Conservation (phyloP, 2,329 filamentous ascomycete species). For the Raffaelea deltoideospora region DNA sequence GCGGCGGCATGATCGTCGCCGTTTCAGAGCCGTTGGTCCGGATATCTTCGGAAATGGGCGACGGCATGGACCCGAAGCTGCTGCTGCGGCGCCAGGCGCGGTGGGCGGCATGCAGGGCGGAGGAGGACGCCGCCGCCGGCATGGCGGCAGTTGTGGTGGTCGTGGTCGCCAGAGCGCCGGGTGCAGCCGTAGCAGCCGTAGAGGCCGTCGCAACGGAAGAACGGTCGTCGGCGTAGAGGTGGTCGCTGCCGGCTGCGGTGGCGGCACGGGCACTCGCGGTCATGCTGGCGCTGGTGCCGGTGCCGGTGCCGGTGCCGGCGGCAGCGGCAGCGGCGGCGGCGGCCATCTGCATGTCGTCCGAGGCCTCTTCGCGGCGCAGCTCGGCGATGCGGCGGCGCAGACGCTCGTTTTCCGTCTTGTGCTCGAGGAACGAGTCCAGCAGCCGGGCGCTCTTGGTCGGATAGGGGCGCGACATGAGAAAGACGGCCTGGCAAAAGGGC, state of each 20-base stretch:
- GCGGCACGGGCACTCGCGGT: conserved; percentile 31
- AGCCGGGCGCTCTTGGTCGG: conserved; percentile 75
- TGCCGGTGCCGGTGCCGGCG: conserved; percentile 15
- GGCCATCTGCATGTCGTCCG: conserved; percentile 58
- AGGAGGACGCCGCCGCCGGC: neutral
- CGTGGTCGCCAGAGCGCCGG: no score
- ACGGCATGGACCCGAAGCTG: no score
- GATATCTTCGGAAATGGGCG: no score
- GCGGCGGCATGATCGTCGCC: neutral
- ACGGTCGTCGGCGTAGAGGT: conserved; percentile 6
- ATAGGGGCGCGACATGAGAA: conserved; percentile 84
- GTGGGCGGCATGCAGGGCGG: neutral
- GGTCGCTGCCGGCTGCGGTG: conserved; percentile 26
- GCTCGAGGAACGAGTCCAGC: conserved; percentile 84
- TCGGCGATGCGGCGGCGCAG: conserved; percentile 72
- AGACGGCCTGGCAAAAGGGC: conserved; percentile 73
- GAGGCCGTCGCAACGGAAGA: no score
- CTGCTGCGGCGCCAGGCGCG: no score
- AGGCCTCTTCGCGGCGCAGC: conserved; percentile 65
- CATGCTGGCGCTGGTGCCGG: conserved; percentile 4
- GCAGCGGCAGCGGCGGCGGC: conserved; percentile 34
- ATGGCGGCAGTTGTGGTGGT: no score
- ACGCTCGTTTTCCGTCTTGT: conserved; percentile 92
- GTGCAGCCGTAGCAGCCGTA: no score
- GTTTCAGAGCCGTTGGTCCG: no score